These are phyloP conservation scores for Diphasiastrum complanatum DNA, from an alignment of 83 land plant genomes.

Conservation along the genomic window DNA sequence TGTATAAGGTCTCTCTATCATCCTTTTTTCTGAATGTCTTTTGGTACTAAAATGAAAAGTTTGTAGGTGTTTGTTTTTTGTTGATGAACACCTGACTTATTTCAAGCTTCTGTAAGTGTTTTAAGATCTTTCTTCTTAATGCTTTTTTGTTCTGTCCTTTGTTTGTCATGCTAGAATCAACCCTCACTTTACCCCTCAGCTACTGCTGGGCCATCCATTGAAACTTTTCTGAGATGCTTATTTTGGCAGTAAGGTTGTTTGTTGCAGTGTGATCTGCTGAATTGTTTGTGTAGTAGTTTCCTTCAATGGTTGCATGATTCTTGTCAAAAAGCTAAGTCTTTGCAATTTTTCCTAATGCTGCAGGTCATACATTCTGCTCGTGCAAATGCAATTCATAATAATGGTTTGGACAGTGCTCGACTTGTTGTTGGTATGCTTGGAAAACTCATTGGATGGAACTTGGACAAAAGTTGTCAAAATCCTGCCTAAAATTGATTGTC, in stretches of 20 bases:
- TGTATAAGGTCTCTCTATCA: conserved; percentile 49
- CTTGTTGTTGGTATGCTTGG: conserved; percentile 66
- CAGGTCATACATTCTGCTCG: conserved; percentile 93
- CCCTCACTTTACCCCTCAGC: too few species aligned
- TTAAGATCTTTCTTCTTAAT: too few species aligned
- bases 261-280: conserved; percentile 1
- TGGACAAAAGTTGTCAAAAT: background rate
- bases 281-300: background rate
- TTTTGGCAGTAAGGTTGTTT: too few species aligned
- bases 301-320: background rate
- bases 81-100: too few species aligned
- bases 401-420: conserved; percentile 72
- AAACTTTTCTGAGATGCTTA: too few species aligned
- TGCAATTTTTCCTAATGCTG: background rate
- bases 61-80: background rate
- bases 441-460: background rate
- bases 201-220: too few species aligned
- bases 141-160: too few species aligned
- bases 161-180: too few species aligned
- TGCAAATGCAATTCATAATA: conserved; percentile 94
- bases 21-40: background rate
- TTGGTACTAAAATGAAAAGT: background rate
- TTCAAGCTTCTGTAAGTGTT: too few species aligned
- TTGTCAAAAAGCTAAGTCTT: background rate
- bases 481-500: background rate